Evolutionary conservation across 805 yeast species (phyloP).

Genomic region (Candida pseudoglaebosa): DNA sequence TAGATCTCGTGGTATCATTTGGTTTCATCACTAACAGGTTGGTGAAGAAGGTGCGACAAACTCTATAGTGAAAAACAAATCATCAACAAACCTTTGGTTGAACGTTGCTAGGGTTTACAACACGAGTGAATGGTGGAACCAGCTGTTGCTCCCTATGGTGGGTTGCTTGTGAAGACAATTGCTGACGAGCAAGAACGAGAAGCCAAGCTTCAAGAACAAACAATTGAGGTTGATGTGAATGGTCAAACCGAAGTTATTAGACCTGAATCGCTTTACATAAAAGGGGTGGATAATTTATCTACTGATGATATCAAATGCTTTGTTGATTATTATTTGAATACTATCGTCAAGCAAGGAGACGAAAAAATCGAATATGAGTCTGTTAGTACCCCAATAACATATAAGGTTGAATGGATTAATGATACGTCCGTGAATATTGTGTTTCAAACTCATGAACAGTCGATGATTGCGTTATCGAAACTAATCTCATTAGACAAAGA

Average conservation of each 20-base stretch:
- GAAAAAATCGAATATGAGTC: constrained; percentile 17
- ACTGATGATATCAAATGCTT: constrained; percentile 57
- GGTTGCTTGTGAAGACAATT: constrained; percentile 35
- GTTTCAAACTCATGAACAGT: constrained; percentile 43
- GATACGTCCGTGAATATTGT: constrained; percentile 56
- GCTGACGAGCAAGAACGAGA: constrained; percentile 35
- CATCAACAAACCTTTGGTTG: too few species aligned
- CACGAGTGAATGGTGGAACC: constrained; percentile 27
- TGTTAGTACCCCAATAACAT: constrained; percentile 30
- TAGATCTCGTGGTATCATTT: too few species aligned
- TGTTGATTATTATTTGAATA: constrained; percentile 45
- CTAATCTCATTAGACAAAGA: constrained; percentile 10
- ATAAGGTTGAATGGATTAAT: constrained; percentile 61
- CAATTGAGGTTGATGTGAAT: constrained; percentile 28
- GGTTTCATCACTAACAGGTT: too few species aligned
- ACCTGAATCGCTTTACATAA: constrained; percentile 45
- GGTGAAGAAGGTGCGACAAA: too few species aligned
- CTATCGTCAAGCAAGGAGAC: constrained; percentile 14
- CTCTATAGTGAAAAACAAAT: too few species aligned
- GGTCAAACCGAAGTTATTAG: constrained; percentile 33
- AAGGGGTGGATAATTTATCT: constrained; percentile 63
- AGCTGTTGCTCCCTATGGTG: constrained; percentile 39
- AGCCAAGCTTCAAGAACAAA: constrained; percentile 25
- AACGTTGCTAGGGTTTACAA: too few species aligned
- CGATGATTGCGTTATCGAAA: constrained; percentile 32